phyloP scores from a whole-genome alignment of 768 basidiomycete species.

The Boletus eberwhitei region DNA sequence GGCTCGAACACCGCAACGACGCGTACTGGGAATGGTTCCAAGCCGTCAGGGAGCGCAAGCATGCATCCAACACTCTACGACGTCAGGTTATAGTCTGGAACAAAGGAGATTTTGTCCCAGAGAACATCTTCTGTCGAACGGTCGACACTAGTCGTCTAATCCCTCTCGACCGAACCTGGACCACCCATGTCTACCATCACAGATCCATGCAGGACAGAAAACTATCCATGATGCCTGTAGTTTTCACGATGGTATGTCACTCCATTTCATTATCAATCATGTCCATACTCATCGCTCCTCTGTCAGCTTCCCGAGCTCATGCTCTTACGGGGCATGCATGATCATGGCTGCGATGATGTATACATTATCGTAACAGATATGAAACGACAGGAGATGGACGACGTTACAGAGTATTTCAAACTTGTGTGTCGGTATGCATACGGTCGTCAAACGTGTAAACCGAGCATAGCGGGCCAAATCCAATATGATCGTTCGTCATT shows the following conservation, averaged over 20 bases:
- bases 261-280: not conserved
- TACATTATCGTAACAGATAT: slow-evolving; percentile 78
- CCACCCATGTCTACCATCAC: slow-evolving; percentile 77
- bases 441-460: slow-evolving; percentile 57
- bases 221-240: slow-evolving; percentile 74
- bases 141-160: slow-evolving; percentile 76
- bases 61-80: slow-evolving; percentile 48
- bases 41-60: slow-evolving; percentile 63
- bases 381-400: slow-evolving; percentile 78
- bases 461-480: slow-evolving; percentile 63
- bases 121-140: slow-evolving; percentile 77
- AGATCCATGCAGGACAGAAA: slow-evolving; percentile 71
- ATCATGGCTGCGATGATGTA: slow-evolving; percentile 73
- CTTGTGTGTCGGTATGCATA: slow-evolving; percentile 66
- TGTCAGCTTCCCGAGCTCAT: slow-evolving; percentile 72
- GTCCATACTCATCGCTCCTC: slow-evolving; percentile 1
- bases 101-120: slow-evolving; percentile 74
- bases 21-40: slow-evolving; percentile 77
- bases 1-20: slow-evolving; percentile 77
- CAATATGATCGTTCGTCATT: slow-evolving; percentile 62
- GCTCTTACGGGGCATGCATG: slow-evolving; percentile 79
- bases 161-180: slow-evolving; percentile 79
- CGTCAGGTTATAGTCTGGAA: slow-evolving; percentile 49
- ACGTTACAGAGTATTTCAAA: slow-evolving; percentile 75
- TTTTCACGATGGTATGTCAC: slow-evolving; percentile 68